Conservation (phyloP, 2,329 filamentous ascomycete species). For the Ophiosphaerella korrae region DNA sequence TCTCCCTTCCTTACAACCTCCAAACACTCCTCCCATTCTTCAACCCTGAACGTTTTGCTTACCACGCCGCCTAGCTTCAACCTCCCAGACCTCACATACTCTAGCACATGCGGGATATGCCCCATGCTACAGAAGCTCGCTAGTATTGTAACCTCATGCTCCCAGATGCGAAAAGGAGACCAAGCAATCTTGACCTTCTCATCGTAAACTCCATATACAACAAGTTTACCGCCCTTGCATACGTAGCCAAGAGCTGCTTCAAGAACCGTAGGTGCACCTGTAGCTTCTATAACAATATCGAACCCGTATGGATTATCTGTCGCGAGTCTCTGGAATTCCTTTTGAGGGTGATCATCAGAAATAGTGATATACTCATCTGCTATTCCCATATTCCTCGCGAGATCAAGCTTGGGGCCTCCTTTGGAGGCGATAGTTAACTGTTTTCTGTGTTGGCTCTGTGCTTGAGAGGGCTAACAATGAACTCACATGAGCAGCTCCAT, state of each 20-base stretch:
- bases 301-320: slow-evolving; percentile 72
- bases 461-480: too few relatives aligned
- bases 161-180: slow-evolving; percentile 73
- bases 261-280: slow-evolving; percentile 70
- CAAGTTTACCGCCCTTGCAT: slow-evolving; percentile 71
- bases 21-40: slow-evolving; percentile 72
- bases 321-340: slow-evolving; percentile 66
- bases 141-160: slow-evolving; percentile 72
- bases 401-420: slow-evolving; percentile 71
- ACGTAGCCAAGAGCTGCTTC: slow-evolving; percentile 75
- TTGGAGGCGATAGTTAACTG: slow-evolving; percentile 70
- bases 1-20: slow-evolving; percentile 74
- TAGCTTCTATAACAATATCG: slow-evolving; percentile 74
- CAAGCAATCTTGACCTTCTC: slow-evolving; percentile 67
- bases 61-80: slow-evolving; percentile 71
- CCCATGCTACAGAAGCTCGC: slow-evolving; percentile 72
- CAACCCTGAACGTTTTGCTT: slow-evolving; percentile 74
- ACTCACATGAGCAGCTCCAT: slow-evolving; percentile 66
- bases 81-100: slow-evolving; percentile 61
- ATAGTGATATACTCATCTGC: slow-evolving; percentile 56
- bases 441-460: not conserved
- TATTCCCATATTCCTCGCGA: slow-evolving; percentile 59
- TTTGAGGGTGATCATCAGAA: slow-evolving; percentile 28
- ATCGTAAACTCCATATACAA: slow-evolving; percentile 74
- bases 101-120: slow-evolving; percentile 32